Evolutionary conservation across 148 eudicot species (phyloP), one percentile per base, ranked within the genome.

Genomic region (Persicaria tinctoria): DNA sequence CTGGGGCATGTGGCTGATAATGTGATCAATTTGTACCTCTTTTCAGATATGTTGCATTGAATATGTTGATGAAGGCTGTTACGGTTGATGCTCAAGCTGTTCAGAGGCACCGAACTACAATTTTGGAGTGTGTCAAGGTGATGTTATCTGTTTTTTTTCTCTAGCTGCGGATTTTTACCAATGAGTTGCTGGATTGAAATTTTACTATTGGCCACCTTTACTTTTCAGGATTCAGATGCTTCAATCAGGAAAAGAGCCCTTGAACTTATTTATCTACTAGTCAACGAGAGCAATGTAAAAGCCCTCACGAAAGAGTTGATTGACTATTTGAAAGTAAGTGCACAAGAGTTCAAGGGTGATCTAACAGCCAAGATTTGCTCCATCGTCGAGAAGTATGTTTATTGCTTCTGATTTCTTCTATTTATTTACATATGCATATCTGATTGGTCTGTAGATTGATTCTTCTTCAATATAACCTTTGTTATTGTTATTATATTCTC

Each of bases 71-170:
- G 90, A 90, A 82, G 86, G 97, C 99, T 51, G 84, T 95, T 79
- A 75, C 86, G 16, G 89, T 95, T 64, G 99, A 95, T 80, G 72
- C 89, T 78, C 99, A 95, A 90, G 99, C 99, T 75, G 99, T 95
- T 74, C 99, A 95, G 85, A 87, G 99, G 83, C 99, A 95, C 78
- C 87, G 99, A 60, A 84, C 85, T 60, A 95, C 97, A 77, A 92
- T 95, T 72, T 83, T 95, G 83, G 99, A 95, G 82, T 92, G 99
- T 85, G 99, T 95, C 62, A 95, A 95, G 99, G 99, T 95, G 86
- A 44, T 66, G 47, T 3, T 66, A 54, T 54, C 14, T 55, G n/a
- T 14, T 55, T 55, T 14, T 10, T 63, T 10, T 1, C 20, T 16
- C 59, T n/a, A 55, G 59, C 20, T 55, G 20, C 1, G 5, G 17